Evolutionary conservation across 2,329 filamentous ascomycete species (phyloP).

Genomic region (Curvularia sp.): DNA sequence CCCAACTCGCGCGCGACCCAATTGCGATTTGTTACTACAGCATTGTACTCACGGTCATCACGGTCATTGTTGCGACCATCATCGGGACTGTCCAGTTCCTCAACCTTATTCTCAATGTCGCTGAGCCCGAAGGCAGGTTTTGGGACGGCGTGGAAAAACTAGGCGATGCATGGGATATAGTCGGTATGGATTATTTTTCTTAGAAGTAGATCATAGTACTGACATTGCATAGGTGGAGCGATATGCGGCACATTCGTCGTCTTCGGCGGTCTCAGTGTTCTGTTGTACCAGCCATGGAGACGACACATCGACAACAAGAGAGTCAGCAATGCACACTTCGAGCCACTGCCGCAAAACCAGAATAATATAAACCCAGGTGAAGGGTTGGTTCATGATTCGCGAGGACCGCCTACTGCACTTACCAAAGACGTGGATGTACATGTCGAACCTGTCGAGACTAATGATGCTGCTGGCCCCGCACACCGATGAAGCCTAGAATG

Average conservation of each 20-base stretch:
- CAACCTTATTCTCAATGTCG: conserved; percentile 77
- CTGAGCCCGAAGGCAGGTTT: conserved; percentile 76
- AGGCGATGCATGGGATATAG: conserved; percentile 48
- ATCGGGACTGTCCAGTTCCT: conserved; percentile 88
- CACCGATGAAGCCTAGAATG: neutral
- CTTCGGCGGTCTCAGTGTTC: conserved; percentile 74
- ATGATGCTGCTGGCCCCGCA: conserved; percentile 23
- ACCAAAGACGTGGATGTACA: conserved; percentile 23
- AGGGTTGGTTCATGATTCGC: conserved; percentile 12
- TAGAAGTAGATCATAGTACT: neutral
- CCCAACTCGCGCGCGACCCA: conserved; percentile 75
- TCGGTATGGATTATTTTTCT: conserved; percentile 32
- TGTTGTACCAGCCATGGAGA: conserved; percentile 83
- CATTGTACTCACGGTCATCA: conserved; percentile 82
- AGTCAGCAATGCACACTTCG: conserved; percentile 37
- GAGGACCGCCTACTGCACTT: neutral
- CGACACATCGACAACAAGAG: conserved; percentile 59
- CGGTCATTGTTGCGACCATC: conserved; percentile 81
- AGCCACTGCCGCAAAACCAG: conserved; percentile 32
- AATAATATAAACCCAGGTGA: conserved; percentile 9
- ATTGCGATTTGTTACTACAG: conserved; percentile 96
- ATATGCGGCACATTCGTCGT: conserved; percentile 88
- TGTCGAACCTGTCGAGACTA: conserved; percentile 28
- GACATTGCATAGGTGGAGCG: conserved; percentile 59
- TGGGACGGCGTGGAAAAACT: conserved; percentile 82